Evolutionary conservation across 2,329 filamentous ascomycete species (phyloP).

Genomic region (Stachybotrys chlorohalonatus): DNA sequence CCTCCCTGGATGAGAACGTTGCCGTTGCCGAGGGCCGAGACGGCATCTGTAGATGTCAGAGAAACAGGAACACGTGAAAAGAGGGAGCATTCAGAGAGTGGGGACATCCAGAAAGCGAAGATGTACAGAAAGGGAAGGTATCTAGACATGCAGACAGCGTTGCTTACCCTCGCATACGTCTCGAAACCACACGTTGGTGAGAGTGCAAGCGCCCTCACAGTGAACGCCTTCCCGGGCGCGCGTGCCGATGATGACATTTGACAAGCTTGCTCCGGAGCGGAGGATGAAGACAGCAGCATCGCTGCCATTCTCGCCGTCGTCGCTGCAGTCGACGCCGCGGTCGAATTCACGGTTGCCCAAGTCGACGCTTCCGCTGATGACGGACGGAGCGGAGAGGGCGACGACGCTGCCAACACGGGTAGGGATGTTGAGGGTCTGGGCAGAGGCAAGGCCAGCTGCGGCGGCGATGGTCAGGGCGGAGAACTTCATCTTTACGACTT

Average conservation of each 20-base stretch:
- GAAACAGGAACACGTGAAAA: neutral
- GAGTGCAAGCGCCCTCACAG: conserved; percentile 28
- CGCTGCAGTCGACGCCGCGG: conserved; percentile 9
- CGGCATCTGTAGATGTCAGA: neutral
- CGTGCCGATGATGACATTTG: conserved; percentile 31
- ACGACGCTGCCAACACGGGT: conserved; percentile 11
- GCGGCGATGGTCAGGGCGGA: neutral
- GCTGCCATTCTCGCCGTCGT: conserved; percentile 9
- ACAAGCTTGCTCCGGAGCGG: conserved; percentile 24
- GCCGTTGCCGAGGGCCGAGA: neutral
- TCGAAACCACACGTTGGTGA: conserved; percentile 34
- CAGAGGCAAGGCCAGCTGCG: conserved; percentile 3
- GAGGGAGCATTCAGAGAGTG: neutral
- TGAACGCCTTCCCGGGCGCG: conserved; percentile 32
- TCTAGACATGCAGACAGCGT: neutral
- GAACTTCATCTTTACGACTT: neutral
- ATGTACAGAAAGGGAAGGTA: neutral
- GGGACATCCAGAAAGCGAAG: neutral
- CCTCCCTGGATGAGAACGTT: conserved; percentile 16
- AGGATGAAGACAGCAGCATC: conserved; percentile 27
- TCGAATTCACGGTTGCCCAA: conserved; percentile 11
- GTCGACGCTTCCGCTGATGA: conserved; percentile 9
- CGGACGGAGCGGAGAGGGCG: conserved; percentile 8
- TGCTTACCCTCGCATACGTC: conserved; percentile 25
- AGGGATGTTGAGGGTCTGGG: conserved; percentile 13